These are phyloP conservation scores for Carnegiea gigantea DNA, from an alignment of 179 eudicot species.

Conservation along the genomic window DNA sequence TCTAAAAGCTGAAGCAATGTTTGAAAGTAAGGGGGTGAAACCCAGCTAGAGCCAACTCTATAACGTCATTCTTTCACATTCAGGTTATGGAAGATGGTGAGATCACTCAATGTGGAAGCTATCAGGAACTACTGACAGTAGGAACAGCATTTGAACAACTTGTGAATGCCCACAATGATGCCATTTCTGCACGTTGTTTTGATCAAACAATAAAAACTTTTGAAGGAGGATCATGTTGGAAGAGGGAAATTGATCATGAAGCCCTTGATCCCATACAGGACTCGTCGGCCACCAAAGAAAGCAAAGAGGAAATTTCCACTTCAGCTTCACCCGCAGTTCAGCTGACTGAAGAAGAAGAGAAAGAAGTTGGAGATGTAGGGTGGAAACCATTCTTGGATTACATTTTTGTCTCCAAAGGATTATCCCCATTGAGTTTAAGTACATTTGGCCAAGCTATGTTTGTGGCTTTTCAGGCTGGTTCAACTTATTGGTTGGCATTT, in stretches of 20 bases:
- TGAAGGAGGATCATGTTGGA: not conserved
- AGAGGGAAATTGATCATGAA: not conserved
- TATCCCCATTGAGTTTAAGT: constrained; percentile 8
- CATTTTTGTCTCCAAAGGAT: constrained; percentile 10
- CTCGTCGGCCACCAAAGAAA: not conserved
- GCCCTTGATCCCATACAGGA: not conserved
- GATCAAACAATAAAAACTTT: not conserved
- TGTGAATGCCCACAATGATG: constrained; percentile 58
- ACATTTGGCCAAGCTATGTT: not conserved
- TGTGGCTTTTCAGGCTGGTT: constrained; percentile 12
- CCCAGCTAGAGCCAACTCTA: not conserved
- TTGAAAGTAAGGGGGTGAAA: not conserved
- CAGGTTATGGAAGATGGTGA: constrained; percentile 66
- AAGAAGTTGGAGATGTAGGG: constrained; percentile 4
- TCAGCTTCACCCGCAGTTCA: not conserved
- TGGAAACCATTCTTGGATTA: constrained; percentile 15
- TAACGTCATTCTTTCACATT: not conserved
- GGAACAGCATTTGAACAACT: constrained; percentile 50
- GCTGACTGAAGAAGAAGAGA: constrained; percentile 16
- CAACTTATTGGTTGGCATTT: constrained; percentile 20
- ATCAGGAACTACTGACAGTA: constrained; percentile 36
- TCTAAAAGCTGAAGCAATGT: not conserved
- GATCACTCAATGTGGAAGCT: constrained; percentile 50
- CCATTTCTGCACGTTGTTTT: constrained; percentile 1
- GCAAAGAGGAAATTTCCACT: not conserved